Conservation (phyloP, 164 flowering plant species). For the Umbellularia californica region DNA sequence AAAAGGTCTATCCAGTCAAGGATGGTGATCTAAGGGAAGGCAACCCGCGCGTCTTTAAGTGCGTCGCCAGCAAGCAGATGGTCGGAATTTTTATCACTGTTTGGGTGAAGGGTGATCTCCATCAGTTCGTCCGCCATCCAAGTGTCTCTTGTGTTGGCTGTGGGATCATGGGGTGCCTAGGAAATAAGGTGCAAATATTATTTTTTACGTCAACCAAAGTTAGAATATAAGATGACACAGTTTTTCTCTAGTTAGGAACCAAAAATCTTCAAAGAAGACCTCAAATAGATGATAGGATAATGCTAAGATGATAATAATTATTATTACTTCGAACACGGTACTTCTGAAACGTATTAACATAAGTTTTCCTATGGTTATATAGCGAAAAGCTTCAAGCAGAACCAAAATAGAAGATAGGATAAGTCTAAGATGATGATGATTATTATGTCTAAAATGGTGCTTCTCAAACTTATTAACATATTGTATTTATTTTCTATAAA, state of each 20-base stretch:
- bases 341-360: no score
- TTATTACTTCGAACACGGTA: no score
- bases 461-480: no score
- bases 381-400: no score
- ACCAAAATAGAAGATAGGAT: no score
- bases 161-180: constrained; percentile 77
- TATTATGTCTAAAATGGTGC: no score
- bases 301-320: no score
- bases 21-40: constrained; percentile 10
- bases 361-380: no score
- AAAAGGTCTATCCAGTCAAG: constrained; percentile 16
- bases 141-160: constrained; percentile 71
- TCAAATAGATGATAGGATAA: no score
- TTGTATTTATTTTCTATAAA: no score
- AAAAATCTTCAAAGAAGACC: no score
- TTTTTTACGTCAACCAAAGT: neutral
- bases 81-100: constrained; percentile 64
- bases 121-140: constrained; percentile 34
- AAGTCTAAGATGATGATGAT: no score
- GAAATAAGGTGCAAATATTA: constrained; percentile 51
- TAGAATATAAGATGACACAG: neutral
- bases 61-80: constrained; percentile 70
- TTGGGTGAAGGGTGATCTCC: constrained; percentile 51
- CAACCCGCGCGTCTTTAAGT: constrained; percentile 30
- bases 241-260: neutral